Evolutionary conservation across 306 rosid species (phyloP).

Genomic region (Lithocarpus polystachyus): DNA sequence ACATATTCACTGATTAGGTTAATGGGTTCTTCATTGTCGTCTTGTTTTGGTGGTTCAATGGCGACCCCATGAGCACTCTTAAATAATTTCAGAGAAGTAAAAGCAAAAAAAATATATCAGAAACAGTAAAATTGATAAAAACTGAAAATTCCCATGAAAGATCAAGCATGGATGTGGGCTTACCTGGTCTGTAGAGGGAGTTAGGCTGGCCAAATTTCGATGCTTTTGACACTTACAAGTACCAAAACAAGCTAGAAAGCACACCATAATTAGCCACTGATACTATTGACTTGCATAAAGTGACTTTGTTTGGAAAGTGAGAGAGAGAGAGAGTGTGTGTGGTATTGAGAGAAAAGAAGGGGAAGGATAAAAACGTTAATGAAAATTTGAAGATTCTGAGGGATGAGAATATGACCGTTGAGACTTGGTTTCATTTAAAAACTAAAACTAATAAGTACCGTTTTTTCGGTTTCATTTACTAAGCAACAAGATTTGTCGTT

Average conservation of each 20-base stretch:
- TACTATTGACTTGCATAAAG: conserved; percentile 21
- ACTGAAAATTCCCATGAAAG: background rate
- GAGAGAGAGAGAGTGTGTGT: background rate
- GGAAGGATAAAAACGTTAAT: conserved; percentile 23
- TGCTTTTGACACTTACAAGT: conserved; percentile 33
- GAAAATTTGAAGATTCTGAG: conserved; percentile 12
- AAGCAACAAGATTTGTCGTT: background rate
- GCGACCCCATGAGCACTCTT: conserved; percentile 29
- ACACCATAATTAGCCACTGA: conserved; percentile 38
- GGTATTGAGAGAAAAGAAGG: background rate
- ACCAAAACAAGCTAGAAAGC: conserved; percentile 52
- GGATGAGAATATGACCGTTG: conserved; percentile 53
- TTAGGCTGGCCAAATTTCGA: background rate
- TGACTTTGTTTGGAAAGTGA: too few relatives aligned
- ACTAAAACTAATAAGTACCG: too few relatives aligned
- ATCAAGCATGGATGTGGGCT: background rate
- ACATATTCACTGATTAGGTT: conserved; percentile 31
- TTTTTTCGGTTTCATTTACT: conserved; percentile 3
- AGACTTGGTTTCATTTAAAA: background rate
- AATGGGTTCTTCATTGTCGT: conserved; percentile 16
- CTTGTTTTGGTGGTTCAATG: conserved; percentile 29
- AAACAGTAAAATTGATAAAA: background rate
- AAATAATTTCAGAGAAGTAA: background rate
- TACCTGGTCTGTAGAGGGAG: conserved; percentile 21
- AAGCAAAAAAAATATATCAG: background rate